Evolutionary conservation across 768 basidiomycete genomes (phyloP), one percentile per base, ranked within the genome.

Genomic region (Hericium rajendrae): DNA sequence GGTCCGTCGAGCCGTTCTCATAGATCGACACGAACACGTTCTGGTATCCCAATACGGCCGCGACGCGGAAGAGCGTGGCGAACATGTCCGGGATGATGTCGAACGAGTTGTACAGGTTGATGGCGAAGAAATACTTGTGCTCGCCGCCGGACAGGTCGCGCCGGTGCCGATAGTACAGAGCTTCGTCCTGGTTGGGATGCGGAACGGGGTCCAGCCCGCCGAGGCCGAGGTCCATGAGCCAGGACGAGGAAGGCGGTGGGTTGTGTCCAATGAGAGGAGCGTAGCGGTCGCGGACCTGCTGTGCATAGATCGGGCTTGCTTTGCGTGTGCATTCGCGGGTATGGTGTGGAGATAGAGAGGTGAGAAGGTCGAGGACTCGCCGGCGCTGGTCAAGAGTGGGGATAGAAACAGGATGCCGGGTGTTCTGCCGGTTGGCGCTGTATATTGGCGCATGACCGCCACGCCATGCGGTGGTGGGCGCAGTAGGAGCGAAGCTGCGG

Each of bases 61-160:
- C 85, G 40, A 94, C 85, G 57, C 94, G 84, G 78, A 99, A 99
- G 64, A 99, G 86, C 20, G 94, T 94, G 37, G 93, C 86, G 70
- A 98, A 97, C 38, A 98, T 80, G 73, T 99, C 97, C 16, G 97
- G 94, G 63, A 98, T 94, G 69, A 98, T 76, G 73, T 97, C 94
- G 82, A 98, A 99, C 12, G 94, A 97, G 77, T 99, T 99, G 79
- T 97, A 97, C 58, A 98, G 78, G 73, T 99, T 99, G 80, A 99
- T 98, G 59, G 93, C 95, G 72, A 99, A 97, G 73, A 92, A 98
- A 71, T 98, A 99, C 70, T 99, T 98, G 82, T 99, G 97, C 62
- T 87, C 81, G 66, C 76, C 78, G 11, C 78, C 68, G 26, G 76
- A 69, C 18, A 70, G 62, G 20, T 68, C 66, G 10, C 68, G 67